Evolutionary conservation across 768 basidiomycete genomes (phyloP), one percentile per base, ranked within the genome.

Genomic region (Boletus bicolor): DNA sequence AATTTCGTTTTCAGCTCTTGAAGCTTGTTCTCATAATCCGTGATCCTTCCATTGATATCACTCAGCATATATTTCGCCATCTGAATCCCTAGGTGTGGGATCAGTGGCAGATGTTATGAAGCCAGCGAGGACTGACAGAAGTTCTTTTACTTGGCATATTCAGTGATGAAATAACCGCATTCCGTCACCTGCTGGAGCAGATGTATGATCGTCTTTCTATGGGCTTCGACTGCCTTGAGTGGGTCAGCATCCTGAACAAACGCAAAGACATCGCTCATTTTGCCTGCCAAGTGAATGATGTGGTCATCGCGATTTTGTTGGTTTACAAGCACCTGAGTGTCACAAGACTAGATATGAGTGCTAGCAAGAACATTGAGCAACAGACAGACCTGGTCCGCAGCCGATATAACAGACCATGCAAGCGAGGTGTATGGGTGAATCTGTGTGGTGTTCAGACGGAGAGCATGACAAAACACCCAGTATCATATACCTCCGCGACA

Each of bases 331-430:
- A 43, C 21, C 42, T 43, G 42, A 8, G 24, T 9, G 24, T 15
- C 15, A 26, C 14, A 26, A 4, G 26, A 4, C 14, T 4, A 5
- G 24, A 2, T 4, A 7, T 43, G 4, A 43, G 14, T 14, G 12
- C 7, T 8, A 9, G 24, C 14, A 26, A 4, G 24, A 43, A 24
- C 7, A 3, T 19, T 11, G 12, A n/a, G 10, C 7, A 42, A 42
- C 41, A 21, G 12, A 21, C 41, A 42, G 8, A 63, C 64, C 53
- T 63, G 43, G n/a, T 54, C 63, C 7, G 61, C 54, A 50, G 64
- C 60, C 5, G 61, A 66, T 44, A 66, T 56, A 4, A 66, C 64
- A n/a, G 64, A 64, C 54, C 57, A 64, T 7, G 64, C 60, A 14
- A 64, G 28, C 4, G 60, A 59, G 2, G 53, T 21, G 11, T 59